Evolutionary conservation across 2,329 filamentous ascomycete species (phyloP).

Genomic region (Plectosphaerella sp.): DNA sequence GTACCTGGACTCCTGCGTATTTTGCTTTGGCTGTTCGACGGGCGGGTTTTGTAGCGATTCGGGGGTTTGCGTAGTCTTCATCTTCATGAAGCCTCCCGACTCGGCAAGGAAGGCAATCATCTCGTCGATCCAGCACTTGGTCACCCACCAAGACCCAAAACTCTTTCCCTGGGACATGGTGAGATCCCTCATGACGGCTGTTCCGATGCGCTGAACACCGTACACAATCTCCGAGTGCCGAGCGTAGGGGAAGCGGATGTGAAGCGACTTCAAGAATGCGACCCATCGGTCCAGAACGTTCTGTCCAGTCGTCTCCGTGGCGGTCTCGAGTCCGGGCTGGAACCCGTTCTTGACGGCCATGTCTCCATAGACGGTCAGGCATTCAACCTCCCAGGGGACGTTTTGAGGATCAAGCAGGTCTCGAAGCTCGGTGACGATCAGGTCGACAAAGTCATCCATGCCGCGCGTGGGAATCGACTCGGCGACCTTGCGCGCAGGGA

Average conservation of each 20-base stretch:
- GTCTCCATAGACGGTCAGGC: constrained; percentile 56
- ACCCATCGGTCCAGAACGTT: constrained; percentile 79
- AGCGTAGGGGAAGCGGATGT: constrained; percentile 68
- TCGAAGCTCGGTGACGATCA: constrained; percentile 64
- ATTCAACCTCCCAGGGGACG: constrained; percentile 61
- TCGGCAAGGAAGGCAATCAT: constrained; percentile 89
- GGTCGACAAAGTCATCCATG: constrained; percentile 62
- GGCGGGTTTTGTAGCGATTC: constrained; percentile 26
- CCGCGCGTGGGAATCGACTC: constrained; percentile 58
- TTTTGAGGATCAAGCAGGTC: constrained; percentile 65
- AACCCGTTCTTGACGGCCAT: constrained; percentile 43
- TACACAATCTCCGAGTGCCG: constrained; percentile 69
- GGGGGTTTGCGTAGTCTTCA: constrained; percentile 34
- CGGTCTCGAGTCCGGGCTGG: constrained; percentile 30
- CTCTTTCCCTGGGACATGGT: constrained; percentile 74
- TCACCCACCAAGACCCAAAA: constrained; percentile 92
- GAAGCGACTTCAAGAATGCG: constrained; percentile 64
- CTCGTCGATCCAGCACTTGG: constrained; percentile 93
- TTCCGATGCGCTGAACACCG: constrained; percentile 71
- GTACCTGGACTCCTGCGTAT: constrained; percentile 31
- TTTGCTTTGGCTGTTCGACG: constrained; percentile 27
- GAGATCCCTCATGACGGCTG: constrained; percentile 74
- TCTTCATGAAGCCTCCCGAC: constrained; percentile 80
- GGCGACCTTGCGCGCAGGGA: constrained; percentile 57
- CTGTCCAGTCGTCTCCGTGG: constrained; percentile 39